phyloP scores from a whole-genome alignment of 1,139 yeast species.

The Yamadazyma mexicana region DNA sequence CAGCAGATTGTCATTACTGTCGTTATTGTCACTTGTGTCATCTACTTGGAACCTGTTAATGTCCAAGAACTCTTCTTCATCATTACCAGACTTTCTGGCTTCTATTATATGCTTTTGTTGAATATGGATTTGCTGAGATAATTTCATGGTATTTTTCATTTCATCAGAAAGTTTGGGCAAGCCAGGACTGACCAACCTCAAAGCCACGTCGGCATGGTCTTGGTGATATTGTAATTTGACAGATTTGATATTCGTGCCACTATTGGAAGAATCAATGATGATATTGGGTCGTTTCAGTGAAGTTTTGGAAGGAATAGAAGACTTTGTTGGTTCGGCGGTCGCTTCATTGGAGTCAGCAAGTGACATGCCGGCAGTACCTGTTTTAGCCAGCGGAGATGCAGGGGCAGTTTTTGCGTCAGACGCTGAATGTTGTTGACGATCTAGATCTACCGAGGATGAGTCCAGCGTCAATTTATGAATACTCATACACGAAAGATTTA shows the following conservation, averaged over 20 bases:
- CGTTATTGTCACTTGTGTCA: constrained; percentile 3
- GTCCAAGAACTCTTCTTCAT: constrained; percentile 1
- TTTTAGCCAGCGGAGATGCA: too few relatives aligned
- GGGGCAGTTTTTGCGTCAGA: too few relatives aligned
- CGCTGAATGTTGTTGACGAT: too few relatives aligned
- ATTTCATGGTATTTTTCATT: constrained; percentile 47
- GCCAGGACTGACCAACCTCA: constrained; percentile 49
- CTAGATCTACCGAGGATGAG: too few relatives aligned
- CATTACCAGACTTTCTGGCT: constrained; percentile 24
- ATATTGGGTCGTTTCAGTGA: neutral
- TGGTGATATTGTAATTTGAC: constrained; percentile 2
- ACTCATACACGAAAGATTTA: constrained; percentile 17
- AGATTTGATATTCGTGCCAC: neutral
- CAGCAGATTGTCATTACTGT: constrained; percentile 5
- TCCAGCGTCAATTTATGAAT: constrained; percentile 7
- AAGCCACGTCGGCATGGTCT: constrained; percentile 26
- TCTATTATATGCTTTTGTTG: constrained; percentile 52
- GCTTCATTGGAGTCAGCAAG: too few relatives aligned
- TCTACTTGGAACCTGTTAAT: neutral
- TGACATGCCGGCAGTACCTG: too few relatives aligned
- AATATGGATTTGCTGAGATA: constrained; percentile 46
- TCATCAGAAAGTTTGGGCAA: constrained; percentile 45
- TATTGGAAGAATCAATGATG: neutral
- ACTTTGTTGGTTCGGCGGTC: neutral
- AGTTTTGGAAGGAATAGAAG: neutral